These are phyloP conservation scores for Suhomyces panamericanus DNA, from an alignment of 1,139 yeast genomes.

Conservation along the genomic window DNA sequence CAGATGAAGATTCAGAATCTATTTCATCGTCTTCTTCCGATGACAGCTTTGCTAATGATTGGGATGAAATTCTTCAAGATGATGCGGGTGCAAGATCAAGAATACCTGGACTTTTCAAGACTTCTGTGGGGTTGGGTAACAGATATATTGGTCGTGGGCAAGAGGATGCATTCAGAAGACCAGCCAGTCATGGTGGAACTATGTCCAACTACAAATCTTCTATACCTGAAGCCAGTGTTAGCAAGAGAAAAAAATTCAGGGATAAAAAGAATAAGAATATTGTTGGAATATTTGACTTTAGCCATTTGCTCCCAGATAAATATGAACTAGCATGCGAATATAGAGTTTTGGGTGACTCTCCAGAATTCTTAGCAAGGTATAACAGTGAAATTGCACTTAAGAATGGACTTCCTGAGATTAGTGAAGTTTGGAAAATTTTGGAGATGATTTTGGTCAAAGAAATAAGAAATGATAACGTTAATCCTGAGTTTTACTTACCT, in stretches of 20 bases:
- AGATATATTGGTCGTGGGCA: conserved; percentile 24
- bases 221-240: conserved; percentile 13
- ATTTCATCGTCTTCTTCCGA: conserved; percentile 33
- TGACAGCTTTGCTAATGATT: conserved; percentile 52
- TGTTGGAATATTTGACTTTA: conserved; percentile 65
- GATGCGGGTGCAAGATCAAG: conserved; percentile 47
- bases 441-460: conserved; percentile 45
- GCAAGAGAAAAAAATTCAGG: conserved; percentile 17
- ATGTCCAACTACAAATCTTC: conserved; percentile 34
- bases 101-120: conserved; percentile 46
- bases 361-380: conserved; percentile 63
- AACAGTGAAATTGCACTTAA: conserved; percentile 73
- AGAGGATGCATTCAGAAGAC: conserved; percentile 24
- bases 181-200: conserved; percentile 29
- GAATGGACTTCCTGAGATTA: conserved; percentile 60
- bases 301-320: conserved; percentile 72
- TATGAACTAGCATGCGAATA: conserved; percentile 77
- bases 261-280: conserved; percentile 44
- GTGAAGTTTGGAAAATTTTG: conserved; percentile 78
- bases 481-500: conserved; percentile 14
- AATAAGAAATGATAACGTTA: conserved; percentile 18
- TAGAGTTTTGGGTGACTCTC: conserved; percentile 63
- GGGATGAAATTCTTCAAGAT: conserved; percentile 49
- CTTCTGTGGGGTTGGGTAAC: conserved; percentile 43
- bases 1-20: conserved; percentile 12